Evolutionary conservation across 129 eudicot species (phyloP), one percentile per base, ranked within the genome.

Genomic region (Heracleum sosnowskyi): DNA sequence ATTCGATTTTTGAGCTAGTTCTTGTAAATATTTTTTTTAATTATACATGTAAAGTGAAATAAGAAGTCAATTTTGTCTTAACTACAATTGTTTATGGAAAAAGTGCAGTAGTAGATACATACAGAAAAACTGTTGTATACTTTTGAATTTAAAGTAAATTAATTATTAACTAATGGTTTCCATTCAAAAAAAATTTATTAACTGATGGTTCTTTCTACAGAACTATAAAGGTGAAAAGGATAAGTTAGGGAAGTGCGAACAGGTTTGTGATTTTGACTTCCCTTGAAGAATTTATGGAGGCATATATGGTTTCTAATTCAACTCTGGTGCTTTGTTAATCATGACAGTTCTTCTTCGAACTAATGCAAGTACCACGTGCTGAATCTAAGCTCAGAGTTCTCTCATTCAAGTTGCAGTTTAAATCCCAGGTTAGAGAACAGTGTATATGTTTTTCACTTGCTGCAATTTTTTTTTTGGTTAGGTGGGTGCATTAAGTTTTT

Each of bases 181-280:
- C 44, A 6, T 40, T 40, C 10, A 40, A 40, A 40, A 40, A 0
- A 37, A 37, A 37, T 0, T 26, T 66, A 31, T 29, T 45, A 31
- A 80, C 68, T 78, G 78, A 78, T 74, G 70, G 37, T 84, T 83
- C 77, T 41, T 79, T 17, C 74, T 63, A 76, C 91, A 91, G 98
- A 90, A 89, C 53, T 95, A 95, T 81, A 90, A 86, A 79, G 98
- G 98, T 33, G 97, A 91, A 47, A 83, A 49, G 73, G 96, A 88
- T 70, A 87, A 86, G 73, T 79, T 95, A 76, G 98, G 98, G 47
- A 91, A 86, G 81, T 95, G 97, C 83, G 98, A 95, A 79, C 98
- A 90, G 94, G 98, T 91, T 47, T 73, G 83, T 78, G 57, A 28
- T 7, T 26, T 76, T 26, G 15, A 18, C 46, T 39, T 69, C 34